phyloP scores from a whole-genome alignment of 2,329 filamentous ascomycete genomes.

The Trichoderma sp. region DNA sequence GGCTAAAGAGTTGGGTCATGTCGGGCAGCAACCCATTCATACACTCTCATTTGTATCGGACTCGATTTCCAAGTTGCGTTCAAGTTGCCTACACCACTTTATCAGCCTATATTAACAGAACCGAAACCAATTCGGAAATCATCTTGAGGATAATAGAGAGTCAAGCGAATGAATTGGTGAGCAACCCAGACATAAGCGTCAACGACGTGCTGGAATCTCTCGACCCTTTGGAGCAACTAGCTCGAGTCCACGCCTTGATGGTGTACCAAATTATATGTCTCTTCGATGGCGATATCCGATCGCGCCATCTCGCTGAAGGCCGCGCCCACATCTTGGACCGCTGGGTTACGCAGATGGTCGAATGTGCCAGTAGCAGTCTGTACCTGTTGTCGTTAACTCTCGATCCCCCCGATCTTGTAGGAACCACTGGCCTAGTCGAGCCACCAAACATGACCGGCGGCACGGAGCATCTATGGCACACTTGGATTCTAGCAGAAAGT shows the following conservation, averaged over 20 bases:
- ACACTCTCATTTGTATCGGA: background rate
- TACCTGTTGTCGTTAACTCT: background rate
- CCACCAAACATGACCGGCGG: background rate
- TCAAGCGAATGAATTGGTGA: background rate
- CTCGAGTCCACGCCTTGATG: background rate
- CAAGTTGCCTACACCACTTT: background rate
- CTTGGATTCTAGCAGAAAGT: background rate
- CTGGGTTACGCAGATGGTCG: background rate
- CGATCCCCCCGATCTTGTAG: background rate
- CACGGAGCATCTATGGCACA: background rate
- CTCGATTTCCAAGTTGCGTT: background rate
- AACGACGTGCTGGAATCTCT: background rate
- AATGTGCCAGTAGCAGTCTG: background rate
- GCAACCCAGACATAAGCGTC: background rate
- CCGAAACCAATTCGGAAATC: background rate
- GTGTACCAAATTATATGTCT: background rate
- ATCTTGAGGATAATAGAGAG: background rate
- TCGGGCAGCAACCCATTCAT: background rate
- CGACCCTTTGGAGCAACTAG: background rate
- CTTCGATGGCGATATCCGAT: background rate
- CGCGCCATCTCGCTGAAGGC: background rate
- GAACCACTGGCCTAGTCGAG: background rate
- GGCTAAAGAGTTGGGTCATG: background rate
- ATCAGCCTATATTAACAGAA: background rate
- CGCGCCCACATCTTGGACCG: background rate